Base-by-base conservation (phyloP, 768 basidiomycete genomes). In the Russula griseocarnosa region DNA sequence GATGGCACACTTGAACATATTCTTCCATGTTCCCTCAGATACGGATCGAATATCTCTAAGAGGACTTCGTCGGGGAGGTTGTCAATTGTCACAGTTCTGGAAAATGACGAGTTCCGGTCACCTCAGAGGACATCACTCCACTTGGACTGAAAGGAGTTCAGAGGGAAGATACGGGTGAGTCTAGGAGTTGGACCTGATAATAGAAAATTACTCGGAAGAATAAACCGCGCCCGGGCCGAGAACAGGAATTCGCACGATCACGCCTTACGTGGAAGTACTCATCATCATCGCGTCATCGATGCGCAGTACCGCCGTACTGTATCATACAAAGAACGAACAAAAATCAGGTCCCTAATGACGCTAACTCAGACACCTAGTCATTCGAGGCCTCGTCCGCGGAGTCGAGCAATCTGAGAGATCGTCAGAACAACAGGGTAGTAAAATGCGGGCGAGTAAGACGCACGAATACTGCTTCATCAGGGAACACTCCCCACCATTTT, bases 401-500 rank as follows among this genome's bases (percentile, higher is more conserved):
- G 60, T 72, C 71, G 22, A 72, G 70, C 26, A 72, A 55, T 34
- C 71, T 72, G 34, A n/a, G 26, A 38, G 26, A 47, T 50, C 30
- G 58, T 49, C 30, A 54, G 53, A 38, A 52, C 24, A 18, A 32
- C 22, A 3, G 24, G 40, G 20, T 28, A 13, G 10, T 44, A 28
- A 24, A 26, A 18, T 30, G 26, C 28, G 6, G 11, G n/a, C 18
- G 18, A 3, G 2, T 50, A 46, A n/a, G 32, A 70, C 79, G 38
- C 36, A 84, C 85, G 84, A 90, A 72, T 94, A 98, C 74, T 96
- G 94, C 78, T 96, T 96, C 83, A 94, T 88, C 71, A 99, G 74
- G 22, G 88, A 83, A 70, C 96, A 98, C 75, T 99, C 96, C 3
- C 96, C 96, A 3, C 96, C 96, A 57, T 88, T 87, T 74, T 99